A percentile compares a stretch with the other conserved stretches of the same genome.
Conservation (phyloP, 2,329 filamentous ascomycete genomes). For the Nemania sp. region DNA sequence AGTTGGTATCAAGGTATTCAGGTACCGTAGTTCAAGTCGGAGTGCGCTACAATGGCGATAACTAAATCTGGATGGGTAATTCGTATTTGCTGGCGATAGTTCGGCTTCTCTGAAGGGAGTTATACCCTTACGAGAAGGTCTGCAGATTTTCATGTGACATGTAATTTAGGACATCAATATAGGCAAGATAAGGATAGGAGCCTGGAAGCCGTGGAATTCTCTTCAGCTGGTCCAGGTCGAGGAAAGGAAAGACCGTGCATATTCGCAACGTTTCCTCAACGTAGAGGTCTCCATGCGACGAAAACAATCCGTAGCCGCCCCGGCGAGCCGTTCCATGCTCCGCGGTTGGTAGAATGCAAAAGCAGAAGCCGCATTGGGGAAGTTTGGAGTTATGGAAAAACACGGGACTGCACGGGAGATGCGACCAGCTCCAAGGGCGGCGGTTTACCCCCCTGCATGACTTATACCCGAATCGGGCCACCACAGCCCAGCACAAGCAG, state of each 20-base stretch:
- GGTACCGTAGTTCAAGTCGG: no score
- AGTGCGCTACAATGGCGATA: neutral
- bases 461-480: constrained; percentile 17
- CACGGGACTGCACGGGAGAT: constrained; percentile 21
- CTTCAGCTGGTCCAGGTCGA: constrained; percentile 6
- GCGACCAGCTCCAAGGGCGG: constrained; percentile 6
- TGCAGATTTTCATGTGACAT: neutral
- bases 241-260: constrained; percentile 16
- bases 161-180: constrained; percentile 14
- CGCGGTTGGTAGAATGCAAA: neutral
- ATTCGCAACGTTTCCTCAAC: constrained; percentile 15
- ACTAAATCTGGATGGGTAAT: no score
- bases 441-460: constrained; percentile 13
- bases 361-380: constrained; percentile 9
- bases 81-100: neutral
- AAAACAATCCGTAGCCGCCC: constrained; percentile 22
- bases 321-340: constrained; percentile 5
- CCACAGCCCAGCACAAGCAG: neutral
- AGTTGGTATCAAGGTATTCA: no score
- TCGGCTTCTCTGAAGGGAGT: neutral
- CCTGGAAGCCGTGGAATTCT: constrained; percentile 6
- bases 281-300: constrained; percentile 21
- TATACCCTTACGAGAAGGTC: neutral
- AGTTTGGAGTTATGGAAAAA: constrained; percentile 29
- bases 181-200: constrained; percentile 14